These are phyloP conservation scores for Petrea volubilis DNA, from an alignment of 257 asterid genomes.

Conservation along the genomic window DNA sequence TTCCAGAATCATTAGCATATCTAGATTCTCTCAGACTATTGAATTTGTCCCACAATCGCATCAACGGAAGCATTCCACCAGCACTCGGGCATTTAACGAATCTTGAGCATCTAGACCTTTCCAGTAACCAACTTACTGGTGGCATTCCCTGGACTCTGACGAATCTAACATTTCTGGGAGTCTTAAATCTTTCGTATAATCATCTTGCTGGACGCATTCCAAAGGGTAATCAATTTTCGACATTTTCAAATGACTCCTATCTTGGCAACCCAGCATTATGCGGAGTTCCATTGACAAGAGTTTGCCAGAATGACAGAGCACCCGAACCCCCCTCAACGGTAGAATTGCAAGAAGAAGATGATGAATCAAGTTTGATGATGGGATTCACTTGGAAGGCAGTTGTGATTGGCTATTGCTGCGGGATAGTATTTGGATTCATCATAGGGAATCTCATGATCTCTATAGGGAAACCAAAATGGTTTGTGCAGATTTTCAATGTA, in stretches of 20 bases:
- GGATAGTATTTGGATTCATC: background rate
- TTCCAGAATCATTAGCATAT: background rate
- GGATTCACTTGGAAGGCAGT: slow-evolving; percentile 14
- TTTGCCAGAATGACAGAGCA: background rate
- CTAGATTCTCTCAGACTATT: background rate
- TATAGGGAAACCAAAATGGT: background rate
- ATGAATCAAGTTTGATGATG: background rate
- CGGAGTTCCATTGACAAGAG: slow-evolving; percentile 1
- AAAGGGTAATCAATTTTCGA: background rate
- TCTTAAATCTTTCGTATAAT: background rate
- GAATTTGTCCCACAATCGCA: slow-evolving; percentile 1
- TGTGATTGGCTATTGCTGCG: background rate
- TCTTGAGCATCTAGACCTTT: background rate
- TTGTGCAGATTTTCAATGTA: background rate
- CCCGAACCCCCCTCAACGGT: background rate
- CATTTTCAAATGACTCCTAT: background rate
- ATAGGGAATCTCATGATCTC: background rate
- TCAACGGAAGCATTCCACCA: slow-evolving; percentile 3
- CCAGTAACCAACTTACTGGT: slow-evolving; percentile 2
- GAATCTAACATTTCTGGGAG: slow-evolving; percentile 1
- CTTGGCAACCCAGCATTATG: slow-evolving; percentile 4
- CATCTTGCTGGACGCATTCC: slow-evolving; percentile 6
- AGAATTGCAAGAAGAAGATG: background rate
- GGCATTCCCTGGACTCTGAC: slow-evolving; percentile 9
- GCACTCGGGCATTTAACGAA: background rate